A percentile compares a stretch with the other conserved stretches of the same genome.
Evolutionary conservation across 1,284 basidiomycete species (phyloP).

Genomic region (Irpex sp.): DNA sequence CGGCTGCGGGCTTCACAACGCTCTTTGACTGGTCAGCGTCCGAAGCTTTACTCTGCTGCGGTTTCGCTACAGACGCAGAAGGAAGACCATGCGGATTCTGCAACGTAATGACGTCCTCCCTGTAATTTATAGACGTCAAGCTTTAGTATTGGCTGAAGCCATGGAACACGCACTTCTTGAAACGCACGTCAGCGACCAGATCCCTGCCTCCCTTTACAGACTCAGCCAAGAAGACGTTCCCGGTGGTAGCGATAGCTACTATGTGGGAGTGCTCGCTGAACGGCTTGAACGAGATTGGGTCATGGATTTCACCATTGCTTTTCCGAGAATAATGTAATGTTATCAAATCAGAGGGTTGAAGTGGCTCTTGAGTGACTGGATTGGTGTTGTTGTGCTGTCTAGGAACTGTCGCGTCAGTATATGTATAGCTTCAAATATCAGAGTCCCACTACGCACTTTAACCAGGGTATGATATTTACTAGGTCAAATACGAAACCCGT

Average conservation of each 20-base stretch:
- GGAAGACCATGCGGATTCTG: constrained; percentile 83
- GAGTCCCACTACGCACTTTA: constrained; percentile 64
- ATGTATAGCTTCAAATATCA: neutral
- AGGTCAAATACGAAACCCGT: constrained; percentile 84
- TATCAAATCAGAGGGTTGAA: constrained; percentile 80
- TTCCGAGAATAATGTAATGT: constrained; percentile 86
- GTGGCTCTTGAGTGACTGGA: constrained; percentile 83
- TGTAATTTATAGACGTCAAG: constrained; percentile 23
- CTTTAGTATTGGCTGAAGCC: constrained; percentile 3
- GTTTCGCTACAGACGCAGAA: constrained; percentile 40
- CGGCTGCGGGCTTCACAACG: constrained; percentile 27
- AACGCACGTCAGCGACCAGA: constrained; percentile 80
- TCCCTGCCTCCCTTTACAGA: constrained; percentile 89
- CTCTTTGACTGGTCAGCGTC: constrained; percentile 11
- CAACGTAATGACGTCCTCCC: constrained; percentile 88
- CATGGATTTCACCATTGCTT: constrained; percentile 78
- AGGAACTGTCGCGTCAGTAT: neutral
- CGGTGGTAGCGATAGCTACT: constrained; percentile 85
- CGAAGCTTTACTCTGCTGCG: constrained; percentile 3
- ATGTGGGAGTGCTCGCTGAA: constrained; percentile 92
- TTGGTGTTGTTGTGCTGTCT: constrained; percentile 78
- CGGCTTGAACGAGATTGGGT: constrained; percentile 91
- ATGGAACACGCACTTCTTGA: constrained; percentile 65
- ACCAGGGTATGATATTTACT: constrained; percentile 88
- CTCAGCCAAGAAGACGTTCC: constrained; percentile 89